These are phyloP conservation scores for Mychonastes homosphaera DNA, from an alignment of 139 green algal species.

Conservation along the genomic window DNA sequence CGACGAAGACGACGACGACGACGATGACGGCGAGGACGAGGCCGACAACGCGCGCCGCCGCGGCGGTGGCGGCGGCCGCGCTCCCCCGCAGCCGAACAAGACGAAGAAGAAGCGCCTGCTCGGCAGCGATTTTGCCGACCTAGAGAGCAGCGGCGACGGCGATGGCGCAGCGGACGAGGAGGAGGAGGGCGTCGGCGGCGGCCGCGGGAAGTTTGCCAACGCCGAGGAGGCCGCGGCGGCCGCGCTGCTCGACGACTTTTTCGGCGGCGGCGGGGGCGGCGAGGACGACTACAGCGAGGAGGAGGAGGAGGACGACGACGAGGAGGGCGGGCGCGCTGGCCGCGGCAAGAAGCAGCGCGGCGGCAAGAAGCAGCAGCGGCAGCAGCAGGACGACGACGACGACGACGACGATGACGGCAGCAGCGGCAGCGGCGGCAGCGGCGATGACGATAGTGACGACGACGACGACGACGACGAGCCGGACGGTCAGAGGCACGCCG, in stretches of 20 bases:
- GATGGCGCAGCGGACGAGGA: conserved; percentile 10
- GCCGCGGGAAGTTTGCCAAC: not conserved
- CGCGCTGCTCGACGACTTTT: conserved; percentile 7
- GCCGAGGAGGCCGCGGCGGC: conserved; percentile 4
- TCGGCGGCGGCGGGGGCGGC: not conserved
- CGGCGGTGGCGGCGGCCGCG: too few relatives aligned
- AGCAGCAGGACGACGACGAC: not conserved
- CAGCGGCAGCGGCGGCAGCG: not conserved
- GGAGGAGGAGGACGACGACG: conserved; percentile 1
- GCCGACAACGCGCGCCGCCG: too few relatives aligned
- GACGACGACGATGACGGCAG: not conserved
- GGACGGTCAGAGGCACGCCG: not conserved
- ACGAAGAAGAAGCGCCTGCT: conserved; percentile 40
- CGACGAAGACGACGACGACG: conserved; percentile 26
- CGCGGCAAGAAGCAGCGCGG: not conserved
- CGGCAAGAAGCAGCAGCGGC: conserved; percentile 3
- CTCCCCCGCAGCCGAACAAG: not conserved
- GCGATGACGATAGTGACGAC: conserved; percentile 13
- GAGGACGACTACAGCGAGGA: not conserved
- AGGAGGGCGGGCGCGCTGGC: too few relatives aligned
- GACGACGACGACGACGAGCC: conserved; percentile 10
- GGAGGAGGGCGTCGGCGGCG: conserved; percentile 4
- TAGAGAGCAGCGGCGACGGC: conserved; percentile 20
- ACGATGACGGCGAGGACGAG: not conserved
- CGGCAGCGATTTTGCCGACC: conserved; percentile 30